Evolutionary conservation across 2,329 filamentous ascomycete species (phyloP).

Genomic region (Epichloe sibirici): DNA sequence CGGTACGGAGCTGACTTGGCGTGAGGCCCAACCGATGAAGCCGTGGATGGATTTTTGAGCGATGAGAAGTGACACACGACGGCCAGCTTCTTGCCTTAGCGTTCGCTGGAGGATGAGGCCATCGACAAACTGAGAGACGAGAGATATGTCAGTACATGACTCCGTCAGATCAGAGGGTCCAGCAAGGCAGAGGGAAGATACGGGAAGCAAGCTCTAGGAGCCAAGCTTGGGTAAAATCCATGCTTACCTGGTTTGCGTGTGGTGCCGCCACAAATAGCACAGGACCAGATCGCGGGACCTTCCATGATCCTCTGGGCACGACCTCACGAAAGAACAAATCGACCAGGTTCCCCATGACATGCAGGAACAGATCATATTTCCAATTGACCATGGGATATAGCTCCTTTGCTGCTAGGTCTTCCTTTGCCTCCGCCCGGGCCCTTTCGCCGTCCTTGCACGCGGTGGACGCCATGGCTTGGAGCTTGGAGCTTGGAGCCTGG

Average conservation of each 20-base stretch:
- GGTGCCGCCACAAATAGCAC: conserved; percentile 93
- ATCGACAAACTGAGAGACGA: conserved; percentile 65
- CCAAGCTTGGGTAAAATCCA: no score
- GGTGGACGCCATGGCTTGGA: conserved; percentile 7
- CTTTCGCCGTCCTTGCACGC: conserved; percentile 32
- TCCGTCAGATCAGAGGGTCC: no score
- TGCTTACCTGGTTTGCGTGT: conserved; percentile 78
- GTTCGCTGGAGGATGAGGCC: conserved; percentile 87
- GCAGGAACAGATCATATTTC: conserved; percentile 69
- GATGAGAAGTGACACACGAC: conserved; percentile 84
- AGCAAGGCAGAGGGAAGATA: no score
- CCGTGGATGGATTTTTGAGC: conserved; percentile 92
- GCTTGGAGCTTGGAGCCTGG: neutral
- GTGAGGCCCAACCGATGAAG: conserved; percentile 80
- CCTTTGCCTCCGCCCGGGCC: conserved; percentile 37
- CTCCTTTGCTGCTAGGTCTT: conserved; percentile 32
- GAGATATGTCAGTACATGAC: neutral
- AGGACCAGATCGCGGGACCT: conserved; percentile 76
- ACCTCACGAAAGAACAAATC: conserved; percentile 98
- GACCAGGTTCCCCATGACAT: conserved; percentile 68
- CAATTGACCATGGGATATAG: conserved; percentile 58
- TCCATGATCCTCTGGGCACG: conserved; percentile 89
- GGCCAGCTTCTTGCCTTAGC: conserved; percentile 72
- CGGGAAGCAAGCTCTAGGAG: no score
- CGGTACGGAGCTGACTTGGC: conserved; percentile 79